Conservation (phyloP, 2,329 filamentous ascomycete species). For the Coniella lustricola region DNA sequence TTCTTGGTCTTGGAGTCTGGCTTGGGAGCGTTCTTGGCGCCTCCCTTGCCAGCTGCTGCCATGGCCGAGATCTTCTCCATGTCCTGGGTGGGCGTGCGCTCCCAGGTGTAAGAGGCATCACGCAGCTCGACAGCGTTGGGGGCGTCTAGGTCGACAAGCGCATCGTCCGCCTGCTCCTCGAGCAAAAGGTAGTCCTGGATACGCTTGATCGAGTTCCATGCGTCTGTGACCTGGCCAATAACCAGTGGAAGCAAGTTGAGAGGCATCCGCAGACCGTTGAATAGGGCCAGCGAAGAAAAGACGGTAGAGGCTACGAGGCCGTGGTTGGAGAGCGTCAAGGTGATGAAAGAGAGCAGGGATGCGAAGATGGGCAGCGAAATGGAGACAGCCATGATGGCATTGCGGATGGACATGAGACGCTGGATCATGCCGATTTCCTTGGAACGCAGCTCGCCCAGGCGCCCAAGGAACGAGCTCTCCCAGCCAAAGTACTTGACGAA, state of each 20-base stretch:
- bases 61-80: slow-evolving; percentile 36
- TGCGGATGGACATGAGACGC: slow-evolving; percentile 71
- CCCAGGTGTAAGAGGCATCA: slow-evolving; percentile 81
- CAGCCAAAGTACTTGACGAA: slow-evolving; percentile 98
- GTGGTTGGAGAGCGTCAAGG: slow-evolving; percentile 61
- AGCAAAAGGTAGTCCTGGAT: slow-evolving; percentile 83
- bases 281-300: slow-evolving; percentile 89
- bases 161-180: slow-evolving; percentile 75
- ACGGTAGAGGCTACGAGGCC: slow-evolving; percentile 66
- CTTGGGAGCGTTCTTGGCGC: slow-evolving; percentile 37
- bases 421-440: slow-evolving; percentile 82
- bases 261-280: slow-evolving; percentile 85
- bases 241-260: slow-evolving; percentile 84
- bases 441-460: slow-evolving; percentile 65
- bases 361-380: slow-evolving; percentile 88
- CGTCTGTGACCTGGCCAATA: slow-evolving; percentile 84
- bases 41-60: slow-evolving; percentile 30
- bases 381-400: slow-evolving; percentile 76
- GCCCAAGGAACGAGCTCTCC: slow-evolving; percentile 79
- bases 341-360: slow-evolving; percentile 92
- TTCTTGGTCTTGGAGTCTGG: slow-evolving; percentile 27
- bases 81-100: slow-evolving; percentile 54
- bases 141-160: slow-evolving; percentile 46
- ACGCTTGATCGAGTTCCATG: slow-evolving; percentile 73
- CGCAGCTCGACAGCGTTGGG: slow-evolving; percentile 66